Evolutionary conservation across 495 filamentous ascomycete species (phyloP).

Genomic region (Sordaria brevicollis): DNA sequence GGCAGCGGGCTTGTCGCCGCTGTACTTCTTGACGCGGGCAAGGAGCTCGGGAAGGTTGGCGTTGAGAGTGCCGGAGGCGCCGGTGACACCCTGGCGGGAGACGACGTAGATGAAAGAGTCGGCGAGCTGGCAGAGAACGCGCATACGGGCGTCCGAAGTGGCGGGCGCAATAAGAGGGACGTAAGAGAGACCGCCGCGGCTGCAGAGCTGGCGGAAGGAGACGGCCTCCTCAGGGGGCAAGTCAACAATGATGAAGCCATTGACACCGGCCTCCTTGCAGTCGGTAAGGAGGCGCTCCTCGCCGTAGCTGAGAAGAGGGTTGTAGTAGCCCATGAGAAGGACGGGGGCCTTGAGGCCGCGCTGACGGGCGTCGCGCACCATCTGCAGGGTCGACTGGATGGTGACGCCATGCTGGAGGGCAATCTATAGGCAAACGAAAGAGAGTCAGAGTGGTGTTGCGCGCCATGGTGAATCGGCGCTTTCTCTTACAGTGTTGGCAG

Average conservation of each 20-base stretch:
- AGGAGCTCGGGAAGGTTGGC: conserved; percentile 70
- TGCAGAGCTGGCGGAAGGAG: conserved; percentile 78
- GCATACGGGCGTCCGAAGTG: conserved; percentile 87
- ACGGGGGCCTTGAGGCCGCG: conserved; percentile 71
- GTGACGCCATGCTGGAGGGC: conserved; percentile 85
- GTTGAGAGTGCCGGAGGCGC: conserved; percentile 74
- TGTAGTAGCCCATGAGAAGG: conserved; percentile 98
- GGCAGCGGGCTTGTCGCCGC: conserved; percentile 80
- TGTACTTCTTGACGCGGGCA: conserved; percentile 78
- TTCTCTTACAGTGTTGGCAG: conserved; percentile 59
- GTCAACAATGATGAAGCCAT: conserved; percentile 97
- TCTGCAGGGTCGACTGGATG: conserved; percentile 62
- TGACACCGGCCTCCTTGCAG: conserved; percentile 76
- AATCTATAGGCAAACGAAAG: conserved; percentile 11
- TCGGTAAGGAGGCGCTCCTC: conserved; percentile 82
- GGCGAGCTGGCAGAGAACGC: conserved; percentile 89
- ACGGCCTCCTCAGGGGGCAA: conserved; percentile 94
- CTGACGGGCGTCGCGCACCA: conserved; percentile 65
- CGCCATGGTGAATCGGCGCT: neutral
- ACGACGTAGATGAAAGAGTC: conserved; percentile 99
- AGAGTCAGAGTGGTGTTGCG: neutral
- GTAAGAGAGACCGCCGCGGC: conserved; percentile 72
- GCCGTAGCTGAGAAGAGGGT: conserved; percentile 85
- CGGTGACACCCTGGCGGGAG: conserved; percentile 93
- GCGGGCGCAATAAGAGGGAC: conserved; percentile 91